Evolutionary conservation across 106 monocot genomes (phyloP).

Genomic region (Triglochin maritima): DNA sequence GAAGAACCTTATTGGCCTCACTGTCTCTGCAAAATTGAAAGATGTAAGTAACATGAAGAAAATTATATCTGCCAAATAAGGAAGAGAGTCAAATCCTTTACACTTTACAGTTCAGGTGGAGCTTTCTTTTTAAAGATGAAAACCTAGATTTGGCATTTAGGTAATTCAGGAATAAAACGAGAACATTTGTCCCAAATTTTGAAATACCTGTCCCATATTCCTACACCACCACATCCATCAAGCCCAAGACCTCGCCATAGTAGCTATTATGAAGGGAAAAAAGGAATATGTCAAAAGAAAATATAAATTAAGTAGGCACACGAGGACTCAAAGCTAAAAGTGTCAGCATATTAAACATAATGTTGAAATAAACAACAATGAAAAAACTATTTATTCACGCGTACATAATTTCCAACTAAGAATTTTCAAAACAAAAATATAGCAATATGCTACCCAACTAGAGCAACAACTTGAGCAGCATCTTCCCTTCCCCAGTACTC

Average conservation of each 20-base stretch:
- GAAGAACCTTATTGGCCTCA: constrained; percentile 58
- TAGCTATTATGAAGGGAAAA: constrained; percentile 35
- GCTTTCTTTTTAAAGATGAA: too few species aligned
- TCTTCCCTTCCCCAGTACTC: constrained; percentile 87
- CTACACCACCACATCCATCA: constrained; percentile 53
- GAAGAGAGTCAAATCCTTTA: too few species aligned
- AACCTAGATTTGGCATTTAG: too few species aligned
- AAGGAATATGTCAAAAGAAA: neutral
- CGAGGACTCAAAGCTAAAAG: too few species aligned
- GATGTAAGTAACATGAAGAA: neutral
- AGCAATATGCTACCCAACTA: constrained; percentile 23
- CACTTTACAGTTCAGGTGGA: too few species aligned
- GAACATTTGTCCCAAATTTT: too few species aligned
- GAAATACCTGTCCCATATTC: constrained; percentile 61
- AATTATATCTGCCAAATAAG: neutral
- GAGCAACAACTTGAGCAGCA: constrained; percentile 91
- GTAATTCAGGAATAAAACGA: too few species aligned
- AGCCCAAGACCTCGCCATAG: constrained; percentile 92
- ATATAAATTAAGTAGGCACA: too few species aligned
- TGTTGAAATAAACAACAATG: neutral
- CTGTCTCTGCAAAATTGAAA: constrained; percentile 28
- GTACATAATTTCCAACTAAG: neutral
- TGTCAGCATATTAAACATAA: too few species aligned
- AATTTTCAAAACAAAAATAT: constrained; percentile 5
- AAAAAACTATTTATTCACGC: neutral